Evolutionary conservation across 306 rosid genomes (phyloP).

Genomic region (Cicer chorassanicum): DNA sequence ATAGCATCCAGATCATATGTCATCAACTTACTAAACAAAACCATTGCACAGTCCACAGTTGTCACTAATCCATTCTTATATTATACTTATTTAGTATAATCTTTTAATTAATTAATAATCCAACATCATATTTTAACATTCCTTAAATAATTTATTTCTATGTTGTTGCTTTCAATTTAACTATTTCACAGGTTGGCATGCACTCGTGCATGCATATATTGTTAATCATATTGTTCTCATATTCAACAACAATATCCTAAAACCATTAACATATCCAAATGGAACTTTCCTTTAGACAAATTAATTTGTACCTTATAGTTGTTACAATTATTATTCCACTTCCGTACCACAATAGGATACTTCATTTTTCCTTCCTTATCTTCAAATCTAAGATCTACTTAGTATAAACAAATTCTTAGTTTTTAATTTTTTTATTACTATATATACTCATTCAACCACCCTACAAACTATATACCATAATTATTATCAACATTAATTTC

Average conservation of each 20-base stretch:
- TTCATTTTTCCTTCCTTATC: constrained; percentile 51
- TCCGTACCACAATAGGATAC: constrained; percentile 48
- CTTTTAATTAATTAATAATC: constrained; percentile 21
- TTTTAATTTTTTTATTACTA: background rate
- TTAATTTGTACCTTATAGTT: constrained; percentile 47
- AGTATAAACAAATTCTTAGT: background rate
- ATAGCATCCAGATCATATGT: constrained; percentile 38
- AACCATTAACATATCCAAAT: constrained; percentile 42
- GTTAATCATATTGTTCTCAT: constrained; percentile 21
- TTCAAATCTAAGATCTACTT: constrained; percentile 51
- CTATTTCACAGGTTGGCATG: constrained; percentile 46
- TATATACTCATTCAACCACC: constrained; percentile 31
- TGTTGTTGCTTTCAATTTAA: constrained; percentile 30
- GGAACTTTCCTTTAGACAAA: constrained; percentile 55
- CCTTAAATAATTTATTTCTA: background rate
- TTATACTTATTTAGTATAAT: background rate
- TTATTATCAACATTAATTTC: constrained; percentile 9
- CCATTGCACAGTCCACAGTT: constrained; percentile 38
- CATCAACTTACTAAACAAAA: constrained; percentile 28
- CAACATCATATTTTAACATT: constrained; percentile 26
- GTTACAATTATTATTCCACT: constrained; percentile 43
- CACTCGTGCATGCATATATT: constrained; percentile 39
- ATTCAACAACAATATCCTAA: constrained; percentile 44
- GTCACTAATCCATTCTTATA: constrained; percentile 21
- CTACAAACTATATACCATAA: constrained; percentile 8